Evolutionary conservation across 108 stramenopile species (phyloP), one percentile per base, ranked within the genome.

Genomic region (Fistulifera pelliculosa): DNA sequence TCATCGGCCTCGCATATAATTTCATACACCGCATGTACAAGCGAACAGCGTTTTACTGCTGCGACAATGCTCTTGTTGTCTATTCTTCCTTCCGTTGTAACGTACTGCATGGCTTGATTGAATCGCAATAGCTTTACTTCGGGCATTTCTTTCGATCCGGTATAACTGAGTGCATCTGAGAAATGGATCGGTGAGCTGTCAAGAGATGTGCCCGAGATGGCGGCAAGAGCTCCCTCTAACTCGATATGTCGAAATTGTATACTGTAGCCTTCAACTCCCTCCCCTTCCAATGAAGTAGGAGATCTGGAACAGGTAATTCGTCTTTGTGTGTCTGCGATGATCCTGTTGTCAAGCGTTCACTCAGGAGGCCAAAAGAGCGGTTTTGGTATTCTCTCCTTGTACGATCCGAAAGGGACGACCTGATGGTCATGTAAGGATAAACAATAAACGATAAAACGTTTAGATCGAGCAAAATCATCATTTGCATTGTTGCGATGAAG

Each of bases 101-200:
- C n/a, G 35, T 80, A 87, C 58, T 91, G 89, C 81, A 91, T 82
- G 15, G 81, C 82, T 27, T 80, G 75, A 55, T 91, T 80, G 50
- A 82, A 80, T 61, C 48, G 42, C 52, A 56, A 39, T 41, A 49
- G 45, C 31, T 70, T 61, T 52, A 56, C 16, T 19, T 73, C 60
- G 31, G 65, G 43, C 61, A 77, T 66, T 16, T 52, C 52, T n/a
- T 54, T 66, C 16, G 67, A 49, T 17, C 70, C 65, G 18, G 22
- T 49, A 43, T 76, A 70, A 35, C 47, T 45, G 23, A 76, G 50
- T 39, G 58, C 66, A 44, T 74, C 58, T 14, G n/a, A 27, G 47
- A 58, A 71, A 1, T 49, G 31, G n/a, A 40, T 28, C 26, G 8
- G 2, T 52, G 14, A 15, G 8, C 18, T 22, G 15, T 15, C 27